A percentile compares a stretch with the other conserved stretches of the same genome.
Conservation (phyloP, 805 yeast species). For the Ogataea parapolymorpha region DNA sequence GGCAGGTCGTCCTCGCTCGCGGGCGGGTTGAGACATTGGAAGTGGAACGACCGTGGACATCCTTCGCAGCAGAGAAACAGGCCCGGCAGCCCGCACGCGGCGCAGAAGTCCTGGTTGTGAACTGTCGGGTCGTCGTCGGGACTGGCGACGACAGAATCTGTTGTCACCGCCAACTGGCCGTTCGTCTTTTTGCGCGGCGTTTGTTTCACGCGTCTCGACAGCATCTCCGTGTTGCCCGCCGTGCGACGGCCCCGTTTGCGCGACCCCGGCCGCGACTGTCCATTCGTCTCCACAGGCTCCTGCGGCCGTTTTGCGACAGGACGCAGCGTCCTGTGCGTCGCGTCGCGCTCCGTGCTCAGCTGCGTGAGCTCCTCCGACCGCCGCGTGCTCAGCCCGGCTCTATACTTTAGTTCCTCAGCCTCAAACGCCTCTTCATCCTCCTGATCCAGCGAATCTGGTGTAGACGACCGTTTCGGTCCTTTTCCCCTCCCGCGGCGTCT, state of each 20-base stretch:
- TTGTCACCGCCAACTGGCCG: conserved; percentile 11
- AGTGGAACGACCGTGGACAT: conserved; percentile 90
- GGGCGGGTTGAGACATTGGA: conserved; percentile 90
- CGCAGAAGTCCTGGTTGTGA: conserved; percentile 81
- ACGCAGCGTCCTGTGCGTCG: conserved; percentile 4
- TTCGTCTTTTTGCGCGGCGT: conserved; percentile 19
- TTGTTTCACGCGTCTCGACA: conserved; percentile 22
- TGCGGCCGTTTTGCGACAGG: conserved; percentile 13
- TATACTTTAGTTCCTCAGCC: conserved; percentile 16
- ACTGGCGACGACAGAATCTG: background rate
- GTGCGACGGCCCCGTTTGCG: conserved; percentile 11
- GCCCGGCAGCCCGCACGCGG: conserved; percentile 89
- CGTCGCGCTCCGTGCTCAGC: conserved; percentile 28
- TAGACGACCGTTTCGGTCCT: conserved; percentile 10
- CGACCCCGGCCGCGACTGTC: conserved; percentile 13
- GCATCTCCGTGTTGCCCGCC: conserved; percentile 3
- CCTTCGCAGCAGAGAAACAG: conserved; percentile 89
- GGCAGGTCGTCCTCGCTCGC: conserved; percentile 70
- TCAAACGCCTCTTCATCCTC: conserved; percentile 12
- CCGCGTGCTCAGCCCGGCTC: conserved; percentile 30
- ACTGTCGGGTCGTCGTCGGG: conserved; percentile 19
- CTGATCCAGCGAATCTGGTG: conserved; percentile 6
- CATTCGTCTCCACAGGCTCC: background rate
- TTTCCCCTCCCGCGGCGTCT: conserved; percentile 30
- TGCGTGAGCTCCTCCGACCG: conserved; percentile 34